Base-by-base conservation (phyloP, 768 basidiomycete genomes). In the Dioszegia hungarica region DNA sequence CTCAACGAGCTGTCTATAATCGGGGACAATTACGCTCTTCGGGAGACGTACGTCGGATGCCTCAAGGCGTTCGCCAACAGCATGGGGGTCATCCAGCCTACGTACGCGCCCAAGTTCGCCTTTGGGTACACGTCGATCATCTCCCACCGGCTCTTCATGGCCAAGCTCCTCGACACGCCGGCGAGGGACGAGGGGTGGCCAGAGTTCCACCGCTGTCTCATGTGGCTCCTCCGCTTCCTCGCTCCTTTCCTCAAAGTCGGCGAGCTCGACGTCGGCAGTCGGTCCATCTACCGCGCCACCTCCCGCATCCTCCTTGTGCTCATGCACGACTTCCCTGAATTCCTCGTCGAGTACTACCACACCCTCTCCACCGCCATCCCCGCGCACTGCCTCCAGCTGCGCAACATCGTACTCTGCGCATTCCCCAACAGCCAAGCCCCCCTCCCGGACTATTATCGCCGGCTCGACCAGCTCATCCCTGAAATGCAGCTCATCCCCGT, bases 71-170 rank as follows among this genome's bases (percentile, higher is more conserved):
- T 97, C 63, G 88, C 92, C 72, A 93, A 97, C 72, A 90, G 90
- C 2, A 86, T 97, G 75, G 94, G 91, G 74, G 95, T 93, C 40
- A 79, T 95, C 57, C 94, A 98, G 73, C 95, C 95, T 8, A 87
- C 86, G 5, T 91, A 90, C 77, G 98, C 97, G 80, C 95, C 95
- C 17, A 90, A 92, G 9, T 99, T 99, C 76, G 88, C 93, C 1
- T 99, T 98, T 78, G 94, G 92, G 15, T 99, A 94, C 94, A 86
- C 97, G 82, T 88, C 87, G 62, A 81, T 98, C 41, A 86, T 99
- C 70, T 97, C 95, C 22, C 95, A 98, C 77, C 82, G 94, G 53
- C 79, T 90, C 56, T 95, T 98, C 82, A 93, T 99, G 91, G 93
- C 95, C 14, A 94, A 95, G 75, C 77, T 99, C 43, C 80, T 98